Percentiles rank a stretch among this genome's conserved stretches.
Conservation (phyloP, 805 yeast genomes). For the Sporopachydermia lactativora region DNA sequence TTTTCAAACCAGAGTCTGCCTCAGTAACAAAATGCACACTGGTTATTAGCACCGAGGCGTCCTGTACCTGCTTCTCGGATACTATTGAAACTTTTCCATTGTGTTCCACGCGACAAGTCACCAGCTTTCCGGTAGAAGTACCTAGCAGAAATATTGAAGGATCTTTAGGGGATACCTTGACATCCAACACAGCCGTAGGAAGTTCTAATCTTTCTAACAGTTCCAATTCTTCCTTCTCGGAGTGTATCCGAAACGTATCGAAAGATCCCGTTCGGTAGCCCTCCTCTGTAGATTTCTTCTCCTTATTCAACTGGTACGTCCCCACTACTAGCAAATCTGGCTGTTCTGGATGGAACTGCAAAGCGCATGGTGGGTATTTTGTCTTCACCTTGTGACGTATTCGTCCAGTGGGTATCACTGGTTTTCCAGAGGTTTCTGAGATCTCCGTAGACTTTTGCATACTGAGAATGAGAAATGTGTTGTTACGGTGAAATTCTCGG, state of each 20-base stretch:
- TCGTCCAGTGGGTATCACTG: background rate
- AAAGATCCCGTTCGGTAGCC: conserved; percentile 17
- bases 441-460: too few relatives aligned
- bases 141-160: conserved; percentile 10
- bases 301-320: conserved; percentile 61
- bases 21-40: background rate
- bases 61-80: background rate
- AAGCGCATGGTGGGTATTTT: conserved; percentile 70
- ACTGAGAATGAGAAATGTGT: too few relatives aligned
- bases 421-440: too few relatives aligned
- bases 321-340: conserved; percentile 45
- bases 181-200: conserved; percentile 59
- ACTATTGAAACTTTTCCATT: background rate
- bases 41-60: background rate
- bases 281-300: conserved; percentile 7
- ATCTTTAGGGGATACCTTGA: conserved; percentile 51
- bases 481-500: too few relatives aligned
- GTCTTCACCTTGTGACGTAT: conserved; percentile 20
- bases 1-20: background rate
- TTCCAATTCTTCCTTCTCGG: conserved; percentile 11
- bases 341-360: conserved; percentile 43
- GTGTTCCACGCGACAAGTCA: background rate
- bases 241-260: conserved; percentile 22
- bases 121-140: background rate
- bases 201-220: conserved; percentile 22